Evolutionary conservation across 495 filamentous ascomycete genomes (phyloP).

Genomic region (Neurospora sp.): DNA sequence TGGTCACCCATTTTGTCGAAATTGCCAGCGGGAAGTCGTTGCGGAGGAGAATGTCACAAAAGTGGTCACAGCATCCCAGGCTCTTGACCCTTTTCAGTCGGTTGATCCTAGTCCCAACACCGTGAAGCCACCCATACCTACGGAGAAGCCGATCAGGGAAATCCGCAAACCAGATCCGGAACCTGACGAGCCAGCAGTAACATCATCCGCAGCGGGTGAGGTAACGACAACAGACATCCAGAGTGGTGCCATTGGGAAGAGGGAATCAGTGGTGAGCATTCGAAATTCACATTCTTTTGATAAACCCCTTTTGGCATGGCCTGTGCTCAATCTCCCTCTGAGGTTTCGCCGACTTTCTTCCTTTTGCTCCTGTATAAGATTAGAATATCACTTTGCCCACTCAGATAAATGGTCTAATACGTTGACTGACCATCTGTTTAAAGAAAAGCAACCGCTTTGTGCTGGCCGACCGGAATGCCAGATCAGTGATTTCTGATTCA

Average conservation of each 20-base stretch:
- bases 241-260: not conserved
- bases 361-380: not conserved
- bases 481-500: slow-evolving; percentile 4
- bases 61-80: not conserved
- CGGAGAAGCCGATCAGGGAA: not conserved
- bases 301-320: not conserved
- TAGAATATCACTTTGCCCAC: not conserved
- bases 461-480: slow-evolving; percentile 17
- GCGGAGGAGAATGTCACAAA: slow-evolving; percentile 9
- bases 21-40: slow-evolving; percentile 19
- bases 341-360: not conserved
- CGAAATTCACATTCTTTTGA: not conserved
- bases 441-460: slow-evolving; percentile 19
- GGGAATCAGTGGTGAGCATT: slow-evolving; percentile 10
- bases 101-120: not conserved
- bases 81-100: not conserved
- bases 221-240: not conserved
- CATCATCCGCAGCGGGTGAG: not conserved
- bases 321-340: not conserved
- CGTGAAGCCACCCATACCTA: not conserved
- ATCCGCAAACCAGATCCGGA: not conserved
- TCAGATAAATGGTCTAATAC: not conserved
- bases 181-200: not conserved
- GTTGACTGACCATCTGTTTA: not conserved
- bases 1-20: slow-evolving; percentile 26